phyloP scores from a whole-genome alignment of 352 stramenopile species.

The Phytophthora nicotianae region DNA sequence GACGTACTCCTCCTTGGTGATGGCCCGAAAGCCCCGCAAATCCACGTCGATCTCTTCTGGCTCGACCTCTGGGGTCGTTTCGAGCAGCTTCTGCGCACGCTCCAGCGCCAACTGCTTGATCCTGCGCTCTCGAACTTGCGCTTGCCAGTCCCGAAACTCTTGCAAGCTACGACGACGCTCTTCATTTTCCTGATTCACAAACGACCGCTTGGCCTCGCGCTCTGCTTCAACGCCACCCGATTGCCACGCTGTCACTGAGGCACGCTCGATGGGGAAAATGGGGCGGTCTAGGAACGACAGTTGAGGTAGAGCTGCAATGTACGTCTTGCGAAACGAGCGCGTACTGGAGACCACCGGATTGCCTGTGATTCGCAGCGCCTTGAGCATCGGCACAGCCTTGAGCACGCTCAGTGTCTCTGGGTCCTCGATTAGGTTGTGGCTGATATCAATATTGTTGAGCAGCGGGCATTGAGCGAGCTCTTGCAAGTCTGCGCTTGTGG shows the following conservation, averaged over 20 bases:
- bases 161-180: constrained; percentile 66
- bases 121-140: constrained; percentile 64
- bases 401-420: constrained; percentile 80
- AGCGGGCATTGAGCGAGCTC: constrained; percentile 73
- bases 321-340: constrained; percentile 93
- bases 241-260: constrained; percentile 85
- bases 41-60: constrained; percentile 33
- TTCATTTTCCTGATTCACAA: constrained; percentile 83
- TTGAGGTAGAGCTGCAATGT: constrained; percentile 84
- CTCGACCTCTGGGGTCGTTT: constrained; percentile 24
- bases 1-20: constrained; percentile 70
- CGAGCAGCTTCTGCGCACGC: constrained; percentile 41
- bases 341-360: constrained; percentile 93
- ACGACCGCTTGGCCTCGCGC: constrained; percentile 63
- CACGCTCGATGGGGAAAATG: constrained; percentile 93
- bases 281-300: constrained; percentile 95
- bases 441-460: constrained; percentile 93
- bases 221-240: constrained; percentile 90
- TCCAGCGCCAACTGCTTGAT: constrained; percentile 62
- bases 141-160: constrained; percentile 84
- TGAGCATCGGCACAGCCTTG: constrained; percentile 78
- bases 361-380: constrained; percentile 78
- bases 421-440: constrained; percentile 91
- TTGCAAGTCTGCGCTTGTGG: constrained; percentile 64
- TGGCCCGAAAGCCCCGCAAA: constrained; percentile 60